Percentiles rank a stretch among this genome's conserved stretches.
phyloP scores from a whole-genome alignment of 345 rosid species.

The Moricandia moricandioides region DNA sequence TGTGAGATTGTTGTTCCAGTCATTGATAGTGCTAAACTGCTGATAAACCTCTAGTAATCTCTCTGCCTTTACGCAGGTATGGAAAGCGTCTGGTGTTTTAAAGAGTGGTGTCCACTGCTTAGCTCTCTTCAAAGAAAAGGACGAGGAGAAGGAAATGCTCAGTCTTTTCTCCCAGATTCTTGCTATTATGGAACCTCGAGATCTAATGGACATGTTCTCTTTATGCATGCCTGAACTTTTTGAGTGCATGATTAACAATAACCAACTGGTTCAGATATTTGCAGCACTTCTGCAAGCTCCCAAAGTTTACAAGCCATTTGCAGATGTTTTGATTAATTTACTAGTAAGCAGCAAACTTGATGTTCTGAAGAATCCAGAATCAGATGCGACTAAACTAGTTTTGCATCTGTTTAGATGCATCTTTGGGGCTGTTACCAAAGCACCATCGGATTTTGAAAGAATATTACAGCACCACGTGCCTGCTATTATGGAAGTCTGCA shows the following conservation, averaged over 20 bases:
- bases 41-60: conserved; percentile 32
- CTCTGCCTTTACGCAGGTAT: conserved; percentile 52
- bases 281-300: conserved; percentile 76
- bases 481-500: conserved; percentile 89
- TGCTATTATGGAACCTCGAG: conserved; percentile 95
- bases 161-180: conserved; percentile 83
- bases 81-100: conserved; percentile 96
- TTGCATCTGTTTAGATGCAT: conserved; percentile 89
- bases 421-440: conserved; percentile 88
- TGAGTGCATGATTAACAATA: conserved; percentile 89
- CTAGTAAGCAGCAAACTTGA: conserved; percentile 90
- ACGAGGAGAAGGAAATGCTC: conserved; percentile 94
- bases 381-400: conserved; percentile 82
- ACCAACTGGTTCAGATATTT: conserved; percentile 85
- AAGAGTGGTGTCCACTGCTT: conserved; percentile 97
- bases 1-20: conserved; percentile 6
- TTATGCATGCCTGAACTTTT: conserved; percentile 97
- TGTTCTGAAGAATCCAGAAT: conserved; percentile 79
- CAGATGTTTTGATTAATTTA: conserved; percentile 87
- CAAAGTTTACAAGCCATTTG: conserved; percentile 84
- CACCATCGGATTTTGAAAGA: conserved; percentile 92
- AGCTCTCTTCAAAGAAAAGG: conserved; percentile 96
- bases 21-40: background rate
- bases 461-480: conserved; percentile 95
- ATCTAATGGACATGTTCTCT: conserved; percentile 98